Percentiles rank a stretch among this genome's conserved stretches.
phyloP scores from a whole-genome alignment of 2,329 filamentous ascomycete species.

The Aspergillus persii region DNA sequence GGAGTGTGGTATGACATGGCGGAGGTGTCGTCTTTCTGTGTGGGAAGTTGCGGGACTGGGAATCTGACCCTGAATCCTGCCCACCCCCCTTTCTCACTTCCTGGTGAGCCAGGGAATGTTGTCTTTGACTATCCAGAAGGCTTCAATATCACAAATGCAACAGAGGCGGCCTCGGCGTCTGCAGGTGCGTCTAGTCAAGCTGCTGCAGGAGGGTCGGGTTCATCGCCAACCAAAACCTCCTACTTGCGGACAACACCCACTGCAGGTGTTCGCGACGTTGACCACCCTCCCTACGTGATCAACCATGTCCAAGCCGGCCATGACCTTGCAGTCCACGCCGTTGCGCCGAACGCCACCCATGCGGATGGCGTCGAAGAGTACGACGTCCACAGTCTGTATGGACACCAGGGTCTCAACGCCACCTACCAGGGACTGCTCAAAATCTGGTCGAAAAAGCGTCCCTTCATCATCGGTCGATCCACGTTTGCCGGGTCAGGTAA shows the following conservation, averaged over 20 bases:
- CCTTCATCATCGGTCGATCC: constrained; percentile 79
- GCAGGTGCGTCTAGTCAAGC: constrained; percentile 54
- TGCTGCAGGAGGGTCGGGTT: constrained; percentile 32
- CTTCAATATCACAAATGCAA: constrained; percentile 67
- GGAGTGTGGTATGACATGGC: constrained; percentile 62
- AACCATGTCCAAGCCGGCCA: constrained; percentile 64
- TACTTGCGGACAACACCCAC: constrained; percentile 62
- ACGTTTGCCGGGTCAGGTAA: constrained; percentile 76
- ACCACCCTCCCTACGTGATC: constrained; percentile 74
- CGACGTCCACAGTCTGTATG: constrained; percentile 78
- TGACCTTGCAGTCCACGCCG: constrained; percentile 68
- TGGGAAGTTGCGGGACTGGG: constrained; percentile 67
- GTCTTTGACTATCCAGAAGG: constrained; percentile 65
- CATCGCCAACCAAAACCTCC: constrained; percentile 36
- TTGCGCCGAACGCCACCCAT: constrained; percentile 76
- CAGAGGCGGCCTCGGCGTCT: constrained; percentile 62
- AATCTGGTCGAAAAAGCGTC: constrained; percentile 66
- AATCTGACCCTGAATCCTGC: constrained; percentile 66
- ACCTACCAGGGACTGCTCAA: constrained; percentile 69
- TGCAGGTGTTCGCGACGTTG: constrained; percentile 63
- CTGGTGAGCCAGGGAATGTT: constrained; percentile 62
- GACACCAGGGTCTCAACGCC: constrained; percentile 71
- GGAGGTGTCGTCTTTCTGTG: constrained; percentile 64
- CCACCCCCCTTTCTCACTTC: constrained; percentile 64
- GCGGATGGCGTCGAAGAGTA: constrained; percentile 72